A percentile compares a stretch with the other conserved stretches of the same genome.
These are phyloP conservation scores for Penstemon eatonii DNA, from an alignment of 257 asterid genomes.

Conservation along the genomic window DNA sequence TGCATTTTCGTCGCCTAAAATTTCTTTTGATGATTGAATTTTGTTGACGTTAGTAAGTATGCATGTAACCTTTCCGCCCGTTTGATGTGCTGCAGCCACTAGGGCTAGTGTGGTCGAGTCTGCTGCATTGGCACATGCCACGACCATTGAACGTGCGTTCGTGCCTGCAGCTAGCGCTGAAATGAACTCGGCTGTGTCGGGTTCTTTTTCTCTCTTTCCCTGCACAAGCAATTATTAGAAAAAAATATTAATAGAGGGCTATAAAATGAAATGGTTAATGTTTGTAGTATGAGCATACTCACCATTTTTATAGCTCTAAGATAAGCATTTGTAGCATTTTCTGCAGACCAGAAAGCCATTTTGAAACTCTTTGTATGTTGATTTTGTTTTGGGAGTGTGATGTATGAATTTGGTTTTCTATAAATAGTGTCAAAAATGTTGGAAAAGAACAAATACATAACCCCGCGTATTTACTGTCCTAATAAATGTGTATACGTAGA, in stretches of 20 bases:
- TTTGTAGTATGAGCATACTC: constrained; percentile 20
- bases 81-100: constrained; percentile 74
- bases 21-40: constrained; percentile 32
- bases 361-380: not conserved
- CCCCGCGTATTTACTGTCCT: not conserved
- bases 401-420: not conserved
- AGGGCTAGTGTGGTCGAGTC: constrained; percentile 60
- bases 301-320: constrained; percentile 73
- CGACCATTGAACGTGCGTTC: constrained; percentile 53
- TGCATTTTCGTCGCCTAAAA: constrained; percentile 31
- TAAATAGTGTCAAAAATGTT: constrained; percentile 21
- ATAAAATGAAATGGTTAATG: not conserved
- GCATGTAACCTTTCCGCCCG: constrained; percentile 67
- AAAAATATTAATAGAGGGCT: not conserved
- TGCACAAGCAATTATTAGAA: constrained; percentile 19
- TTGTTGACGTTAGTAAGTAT: constrained; percentile 39
- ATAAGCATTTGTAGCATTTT: constrained; percentile 84
- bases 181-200: constrained; percentile 65
- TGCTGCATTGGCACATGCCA: constrained; percentile 50
- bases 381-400: not conserved
- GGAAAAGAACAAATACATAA: constrained; percentile 10
- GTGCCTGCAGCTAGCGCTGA: constrained; percentile 81
- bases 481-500: constrained; percentile 14
- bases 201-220: constrained; percentile 57
- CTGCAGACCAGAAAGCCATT: constrained; percentile 80